Percentiles rank a stretch among this genome's conserved stretches.
Evolutionary conservation across 2,329 filamentous ascomycete genomes (phyloP).

Genomic region (Colletotrichum caudatum): DNA sequence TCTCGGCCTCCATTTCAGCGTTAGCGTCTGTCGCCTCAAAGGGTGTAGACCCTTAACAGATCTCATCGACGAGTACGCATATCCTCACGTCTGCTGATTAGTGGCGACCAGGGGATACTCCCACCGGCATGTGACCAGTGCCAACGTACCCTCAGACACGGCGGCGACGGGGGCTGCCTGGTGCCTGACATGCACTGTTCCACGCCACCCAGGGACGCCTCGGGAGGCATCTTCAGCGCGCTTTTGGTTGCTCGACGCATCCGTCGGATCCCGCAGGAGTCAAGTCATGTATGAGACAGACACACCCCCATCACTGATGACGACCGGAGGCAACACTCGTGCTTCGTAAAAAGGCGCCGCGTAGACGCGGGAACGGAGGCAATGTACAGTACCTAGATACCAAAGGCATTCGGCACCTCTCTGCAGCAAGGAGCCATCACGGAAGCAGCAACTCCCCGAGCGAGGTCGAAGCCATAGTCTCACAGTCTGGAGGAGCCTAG

Average conservation of each 20-base stretch:
- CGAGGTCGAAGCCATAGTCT: background rate
- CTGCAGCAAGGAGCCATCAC: background rate
- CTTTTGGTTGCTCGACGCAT: conserved; percentile 26
- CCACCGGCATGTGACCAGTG: conserved; percentile 35
- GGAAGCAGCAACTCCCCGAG: background rate
- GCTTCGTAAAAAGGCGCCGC: background rate
- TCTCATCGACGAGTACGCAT: conserved; percentile 3
- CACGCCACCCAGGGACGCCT: conserved; percentile 20
- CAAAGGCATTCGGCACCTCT: background rate
- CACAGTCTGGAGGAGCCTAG: background rate
- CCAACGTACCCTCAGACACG: conserved; percentile 16
- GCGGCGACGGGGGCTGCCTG: conserved; percentile 17
- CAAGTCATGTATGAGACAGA: conserved; percentile 23
- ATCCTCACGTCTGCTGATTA: conserved; percentile 19
- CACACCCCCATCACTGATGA: conserved; percentile 2
- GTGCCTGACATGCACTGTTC: conserved; percentile 31
- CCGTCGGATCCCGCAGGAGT: conserved; percentile 22
- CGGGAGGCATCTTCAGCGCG: conserved; percentile 29
- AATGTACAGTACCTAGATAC: background rate
- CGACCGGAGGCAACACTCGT: conserved; percentile 19
- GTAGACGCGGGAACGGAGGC: background rate
- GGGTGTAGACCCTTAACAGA: background rate
- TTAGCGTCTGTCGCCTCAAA: background rate
- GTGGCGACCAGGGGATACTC: conserved; percentile 29
- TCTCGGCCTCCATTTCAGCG: conserved; percentile 16